Evolutionary conservation across 352 stramenopile genomes (phyloP), one percentile per base, ranked within the genome.

Genomic region (Phytopythium vexans): DNA sequence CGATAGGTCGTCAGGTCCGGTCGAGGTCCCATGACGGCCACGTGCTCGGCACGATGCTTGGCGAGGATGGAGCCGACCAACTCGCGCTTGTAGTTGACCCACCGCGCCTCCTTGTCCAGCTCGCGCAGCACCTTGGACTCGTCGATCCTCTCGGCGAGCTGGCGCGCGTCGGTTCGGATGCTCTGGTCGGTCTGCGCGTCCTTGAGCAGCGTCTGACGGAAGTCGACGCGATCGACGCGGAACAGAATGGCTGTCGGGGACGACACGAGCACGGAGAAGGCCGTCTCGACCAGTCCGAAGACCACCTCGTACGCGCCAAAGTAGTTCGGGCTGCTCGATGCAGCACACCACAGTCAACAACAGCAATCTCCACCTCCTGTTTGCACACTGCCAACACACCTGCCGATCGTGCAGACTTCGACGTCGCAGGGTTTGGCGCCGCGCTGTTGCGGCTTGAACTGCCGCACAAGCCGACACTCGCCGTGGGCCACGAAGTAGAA

Each of bases 401-500:
- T 87, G 54, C 69, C 68, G 5, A 91, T 47, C 3, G 69, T 71
- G 15, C 67, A 72, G 38, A 91, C 57, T 49, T 91, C 81, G 43
- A 88, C 69, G 54, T 84, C 77, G 35, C 59, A 74, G 3, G 56
- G 41, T 35, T 69, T 59, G 1, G 64, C 67, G 6, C 42, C 52
- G 16, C 46, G 44, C 12, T 44, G 16, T 41, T 57, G 42, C 46
- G 27, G 3, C 47, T 46, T 38, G 27, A 60, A 44, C 32, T 64
- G 56, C n/a, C 68, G 56, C 33, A 91, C 61, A 15, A 91, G 58
- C 3, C 75, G 76, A 33, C 75, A 88, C 14, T 88, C 75, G 16
- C 80, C 80, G 43, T 82, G 73, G 41, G 79, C 77, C 9, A 90
- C 60, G 31, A 90, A 82, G 56, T 81, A 86, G 33, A 90, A 74